Evolutionary conservation across 1,284 basidiomycete genomes (phyloP).

Genomic region (Sporisorium sorghi): DNA sequence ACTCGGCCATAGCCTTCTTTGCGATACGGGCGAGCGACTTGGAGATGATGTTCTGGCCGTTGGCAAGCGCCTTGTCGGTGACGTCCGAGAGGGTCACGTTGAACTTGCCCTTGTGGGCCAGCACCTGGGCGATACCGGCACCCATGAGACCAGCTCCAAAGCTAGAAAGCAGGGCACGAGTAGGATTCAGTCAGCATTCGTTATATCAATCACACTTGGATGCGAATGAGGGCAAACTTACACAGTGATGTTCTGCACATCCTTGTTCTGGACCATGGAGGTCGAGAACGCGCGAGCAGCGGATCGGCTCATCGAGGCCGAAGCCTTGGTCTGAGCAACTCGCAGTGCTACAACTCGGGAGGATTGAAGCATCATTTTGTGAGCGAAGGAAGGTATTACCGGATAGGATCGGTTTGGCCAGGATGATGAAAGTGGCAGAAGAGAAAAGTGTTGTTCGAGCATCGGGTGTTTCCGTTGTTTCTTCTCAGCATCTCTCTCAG

Average conservation of each 20-base stretch:
- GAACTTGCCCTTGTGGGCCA: constrained; percentile 67
- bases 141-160: constrained; percentile 69
- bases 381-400: background rate
- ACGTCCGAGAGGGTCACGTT: constrained; percentile 70
- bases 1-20: constrained; percentile 72
- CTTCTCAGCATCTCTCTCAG: background rate
- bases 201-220: too few relatives aligned
- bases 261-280: constrained; percentile 56
- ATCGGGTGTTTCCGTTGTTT: background rate
- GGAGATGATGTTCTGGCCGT: constrained; percentile 73
- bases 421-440: background rate
- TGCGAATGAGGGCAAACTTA: constrained; percentile 42
- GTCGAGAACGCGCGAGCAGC: constrained; percentile 55
- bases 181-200: background rate
- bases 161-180: constrained; percentile 23
- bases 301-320: constrained; percentile 25
- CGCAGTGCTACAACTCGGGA: constrained; percentile 31
- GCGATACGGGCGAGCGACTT: constrained; percentile 73
- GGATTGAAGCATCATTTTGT: constrained; percentile 38
- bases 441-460: background rate
- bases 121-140: constrained; percentile 67
- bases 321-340: constrained; percentile 12
- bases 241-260: constrained; percentile 69
- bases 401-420: background rate
- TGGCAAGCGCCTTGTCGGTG: constrained; percentile 70